Conservation (phyloP, 2,329 filamentous ascomycete species). For the Fonsecaea pedrosoi region DNA sequence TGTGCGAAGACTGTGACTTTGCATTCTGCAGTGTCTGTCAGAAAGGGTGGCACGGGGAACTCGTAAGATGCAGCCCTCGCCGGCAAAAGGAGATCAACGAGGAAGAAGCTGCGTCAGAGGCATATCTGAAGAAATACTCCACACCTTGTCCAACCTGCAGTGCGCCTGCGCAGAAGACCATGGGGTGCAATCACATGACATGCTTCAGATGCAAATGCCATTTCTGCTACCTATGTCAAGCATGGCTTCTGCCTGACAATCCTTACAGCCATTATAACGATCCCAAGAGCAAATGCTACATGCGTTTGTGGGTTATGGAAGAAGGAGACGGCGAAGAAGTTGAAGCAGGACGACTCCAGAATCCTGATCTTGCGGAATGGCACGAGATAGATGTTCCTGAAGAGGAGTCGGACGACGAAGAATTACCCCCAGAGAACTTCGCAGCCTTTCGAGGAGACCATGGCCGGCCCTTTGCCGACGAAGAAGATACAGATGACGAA, state of each 20-base stretch:
- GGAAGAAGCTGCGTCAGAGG: constrained; percentile 84
- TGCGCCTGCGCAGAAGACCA: constrained; percentile 84
- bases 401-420: constrained; percentile 40
- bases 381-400: constrained; percentile 42
- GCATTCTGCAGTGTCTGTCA: constrained; percentile 82
- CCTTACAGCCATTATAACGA: constrained; percentile 90
- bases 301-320: constrained; percentile 88
- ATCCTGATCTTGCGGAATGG: constrained; percentile 44
- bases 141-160: constrained; percentile 88
- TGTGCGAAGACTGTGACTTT: constrained; percentile 88
- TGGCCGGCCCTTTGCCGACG: constrained; percentile 31
- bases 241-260: constrained; percentile 81
- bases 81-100: constrained; percentile 74
- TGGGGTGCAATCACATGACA: constrained; percentile 96
- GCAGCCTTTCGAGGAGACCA: constrained; percentile 13
- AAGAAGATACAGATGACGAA: constrained; percentile 44
- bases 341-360: constrained; percentile 30
- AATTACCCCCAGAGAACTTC: constrained; percentile 29
- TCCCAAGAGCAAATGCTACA: constrained; percentile 73
- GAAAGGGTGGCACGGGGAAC: constrained; percentile 92
- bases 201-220: constrained; percentile 89
- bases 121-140: constrained; percentile 81
- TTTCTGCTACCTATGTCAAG: constrained; percentile 92
- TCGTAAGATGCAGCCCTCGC: constrained; percentile 70
- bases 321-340: constrained; percentile 69